Evolutionary conservation across 345 rosid species (phyloP).

Genomic region (Euclidium syriacum): DNA sequence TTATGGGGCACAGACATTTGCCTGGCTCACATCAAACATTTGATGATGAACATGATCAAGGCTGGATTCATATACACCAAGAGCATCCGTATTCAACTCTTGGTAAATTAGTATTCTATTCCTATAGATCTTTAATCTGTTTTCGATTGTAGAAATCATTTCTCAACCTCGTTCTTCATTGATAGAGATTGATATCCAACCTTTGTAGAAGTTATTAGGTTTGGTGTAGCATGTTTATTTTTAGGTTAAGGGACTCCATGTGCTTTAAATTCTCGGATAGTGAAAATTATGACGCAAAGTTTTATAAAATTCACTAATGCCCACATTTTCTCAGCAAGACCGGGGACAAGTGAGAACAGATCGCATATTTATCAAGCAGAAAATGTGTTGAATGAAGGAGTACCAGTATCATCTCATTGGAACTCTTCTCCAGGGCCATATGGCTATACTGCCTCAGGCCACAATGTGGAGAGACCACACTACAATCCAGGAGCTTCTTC

Average conservation of each 20-base stretch:
- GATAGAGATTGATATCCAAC: not conserved
- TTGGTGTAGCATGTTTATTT: constrained; percentile 10
- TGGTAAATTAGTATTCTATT: constrained; percentile 37
- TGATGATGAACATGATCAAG: constrained; percentile 58
- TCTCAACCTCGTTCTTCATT: not conserved
- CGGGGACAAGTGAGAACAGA: constrained; percentile 41
- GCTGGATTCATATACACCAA: constrained; percentile 55
- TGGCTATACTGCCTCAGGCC: constrained; percentile 44
- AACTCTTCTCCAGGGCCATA: constrained; percentile 49
- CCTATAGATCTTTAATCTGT: not conserved
- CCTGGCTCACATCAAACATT: constrained; percentile 46
- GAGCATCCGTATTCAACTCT: constrained; percentile 49
- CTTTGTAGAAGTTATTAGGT: constrained; percentile 8
- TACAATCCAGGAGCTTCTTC: constrained; percentile 50
- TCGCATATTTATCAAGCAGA: constrained; percentile 51
- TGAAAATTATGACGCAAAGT: not conserved
- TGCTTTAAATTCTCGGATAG: constrained; percentile 1
- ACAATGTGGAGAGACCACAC: constrained; percentile 43
- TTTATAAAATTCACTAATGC: not conserved
- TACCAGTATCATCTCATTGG: constrained; percentile 60
- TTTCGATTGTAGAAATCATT: not conserved
- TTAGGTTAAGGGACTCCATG: not conserved
- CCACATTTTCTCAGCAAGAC: constrained; percentile 42
- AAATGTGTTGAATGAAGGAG: constrained; percentile 42
- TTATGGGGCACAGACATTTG: constrained; percentile 71